Base-by-base conservation (phyloP, 2,329 filamentous ascomycete genomes). In the Hortaea sp. region DNA sequence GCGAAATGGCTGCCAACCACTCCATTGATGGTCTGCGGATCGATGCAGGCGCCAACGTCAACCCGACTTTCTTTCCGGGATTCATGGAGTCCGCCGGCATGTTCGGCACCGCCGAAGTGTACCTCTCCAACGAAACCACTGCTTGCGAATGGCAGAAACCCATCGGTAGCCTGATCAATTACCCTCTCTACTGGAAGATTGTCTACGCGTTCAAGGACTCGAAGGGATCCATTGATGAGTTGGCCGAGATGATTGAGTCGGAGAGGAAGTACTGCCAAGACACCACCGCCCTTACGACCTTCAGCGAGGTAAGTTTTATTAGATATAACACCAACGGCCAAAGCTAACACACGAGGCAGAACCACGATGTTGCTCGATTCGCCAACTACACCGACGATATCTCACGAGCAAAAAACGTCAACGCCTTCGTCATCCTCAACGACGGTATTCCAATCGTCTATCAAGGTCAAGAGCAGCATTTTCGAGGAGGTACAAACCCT, bases 401-500 rank as follows among this genome's bases (percentile, higher is more conserved):
- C 11, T 46, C 60, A 7, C 60, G 61, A 4, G 65, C 65, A 1
- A 65, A 63, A 49, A 70, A 69, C 52, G 60, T 64, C n/a, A 55
- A 69, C 30, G 57, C 63, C 7, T 66, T 63, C 45, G 65, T 62
- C 5, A 53, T 70, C 20, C 61, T 70, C 30, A 54, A 57, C 27
- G 68, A 70, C 48, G 68, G 68, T 35, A 67, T 70, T 7, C 68
- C 68, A 0, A 66, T 69, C 51, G 55, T 69, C 37, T 70, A 68
- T 45, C 58, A 64, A 31, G 68, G 68, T 9, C 66, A 70, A 49
- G 68, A 70, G 46, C 67, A 70, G 49, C 64, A 68, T 44, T 66
- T 64, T 48, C 35, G 51, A 5, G 66, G 66, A 29, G 57, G 53
- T 6, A 60, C 57, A 1, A 51, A 53, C 11, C 53, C 55, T 1